These are phyloP conservation scores for Cucumis sativus DNA, from an alignment of 306 rosid species.

Conservation along the genomic window Cucumber_9930_V3 NC_026660.2:12666001-12666500, in stretches of 20 bases:
- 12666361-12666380: background rate
- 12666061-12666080: too few species aligned
- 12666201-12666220: background rate
- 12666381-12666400: too few species aligned
- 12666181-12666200: background rate
- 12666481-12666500: too few species aligned
- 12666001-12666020: too few species aligned
- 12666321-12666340: background rate
- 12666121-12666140: background rate
- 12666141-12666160: too few species aligned
- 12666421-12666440: too few species aligned
- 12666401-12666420: too few species aligned
- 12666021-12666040: too few species aligned
- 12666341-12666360: slow-evolving; percentile 2
- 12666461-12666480: too few species aligned
- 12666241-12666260: background rate
- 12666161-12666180: background rate
- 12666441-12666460: too few species aligned
- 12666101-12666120: background rate
- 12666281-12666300: background rate
- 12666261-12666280: background rate
- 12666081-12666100: background rate
- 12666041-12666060: too few species aligned
- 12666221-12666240: background rate
- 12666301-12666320: background rate